These are phyloP conservation scores for Hypoxylon sp. DNA, from an alignment of 2,329 filamentous ascomycete species.

Conservation along the genomic window DNA sequence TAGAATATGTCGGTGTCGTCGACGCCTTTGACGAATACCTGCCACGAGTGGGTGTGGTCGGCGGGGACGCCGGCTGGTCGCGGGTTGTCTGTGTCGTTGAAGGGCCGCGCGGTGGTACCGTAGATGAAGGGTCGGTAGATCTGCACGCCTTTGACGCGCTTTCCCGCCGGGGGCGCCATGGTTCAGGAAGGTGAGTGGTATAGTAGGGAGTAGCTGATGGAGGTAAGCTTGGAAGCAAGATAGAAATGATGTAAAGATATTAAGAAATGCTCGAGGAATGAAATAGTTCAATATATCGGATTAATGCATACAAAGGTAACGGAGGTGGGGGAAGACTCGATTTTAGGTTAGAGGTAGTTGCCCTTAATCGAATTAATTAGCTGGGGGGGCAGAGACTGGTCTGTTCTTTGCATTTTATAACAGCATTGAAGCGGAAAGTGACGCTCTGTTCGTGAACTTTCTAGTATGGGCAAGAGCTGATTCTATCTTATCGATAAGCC, in stretches of 20 bases:
- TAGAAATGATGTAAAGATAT: neutral
- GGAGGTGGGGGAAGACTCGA: neutral
- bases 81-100: conserved; percentile 82
- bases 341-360: neutral
- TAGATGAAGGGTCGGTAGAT: conserved; percentile 76
- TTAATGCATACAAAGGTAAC: neutral
- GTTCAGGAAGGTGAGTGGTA: conserved; percentile 16
- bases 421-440: neutral
- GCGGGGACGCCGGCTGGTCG: conserved; percentile 81
- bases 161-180: conserved; percentile 73
- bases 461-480: neutral
- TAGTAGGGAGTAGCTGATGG: neutral
- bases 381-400: neutral
- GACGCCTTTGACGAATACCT: conserved; percentile 90
- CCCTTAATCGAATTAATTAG: neutral
- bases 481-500: conserved; percentile 6
- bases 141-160: conserved; percentile 75
- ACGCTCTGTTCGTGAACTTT: conserved; percentile 4
- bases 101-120: conserved; percentile 82
- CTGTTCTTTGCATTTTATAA: neutral
- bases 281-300: neutral
- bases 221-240: too few relatives aligned
- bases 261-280: neutral
- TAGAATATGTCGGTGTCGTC: conserved; percentile 92
- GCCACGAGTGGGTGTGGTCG: conserved; percentile 97